Evolutionary conservation across 441 rosid genomes (phyloP).

Genomic region (Metrosideros polymorpha): DNA sequence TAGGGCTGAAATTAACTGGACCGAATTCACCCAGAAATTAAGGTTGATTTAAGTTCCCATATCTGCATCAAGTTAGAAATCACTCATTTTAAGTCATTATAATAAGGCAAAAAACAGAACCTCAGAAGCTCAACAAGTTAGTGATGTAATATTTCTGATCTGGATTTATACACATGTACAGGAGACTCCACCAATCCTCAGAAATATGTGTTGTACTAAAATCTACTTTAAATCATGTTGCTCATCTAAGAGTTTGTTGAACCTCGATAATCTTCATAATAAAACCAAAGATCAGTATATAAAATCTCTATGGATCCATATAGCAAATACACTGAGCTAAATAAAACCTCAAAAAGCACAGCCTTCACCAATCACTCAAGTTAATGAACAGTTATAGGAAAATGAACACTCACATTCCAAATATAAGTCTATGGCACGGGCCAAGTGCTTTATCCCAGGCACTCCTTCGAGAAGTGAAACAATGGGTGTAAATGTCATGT

Average conservation of each 20-base stretch:
- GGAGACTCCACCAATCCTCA: not conserved
- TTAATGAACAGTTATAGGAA: not conserved
- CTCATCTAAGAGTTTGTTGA: not conserved
- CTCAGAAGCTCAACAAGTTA: not conserved
- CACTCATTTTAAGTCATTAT: not conserved
- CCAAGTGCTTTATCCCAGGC: constrained; percentile 55
- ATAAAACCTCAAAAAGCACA: not conserved
- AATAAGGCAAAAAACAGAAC: not conserved
- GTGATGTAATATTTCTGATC: not conserved
- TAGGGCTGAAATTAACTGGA: not conserved
- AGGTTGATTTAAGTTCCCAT: not conserved
- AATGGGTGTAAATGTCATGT: constrained; percentile 61
- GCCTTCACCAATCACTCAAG: not conserved
- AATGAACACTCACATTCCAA: constrained; percentile 52
- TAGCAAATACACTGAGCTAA: not conserved
- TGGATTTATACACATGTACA: not conserved
- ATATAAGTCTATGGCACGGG: constrained; percentile 62
- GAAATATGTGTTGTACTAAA: not conserved
- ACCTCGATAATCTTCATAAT: not conserved
- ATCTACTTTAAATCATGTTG: not conserved
- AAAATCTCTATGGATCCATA: not conserved
- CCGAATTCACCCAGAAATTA: not conserved
- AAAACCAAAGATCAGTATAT: not conserved
- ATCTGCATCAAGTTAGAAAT: not conserved
- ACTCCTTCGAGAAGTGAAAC: constrained; percentile 62